phyloP scores from a whole-genome alignment of 2,329 filamentous ascomycete genomes.

The Penicillium capsulatum region DNA sequence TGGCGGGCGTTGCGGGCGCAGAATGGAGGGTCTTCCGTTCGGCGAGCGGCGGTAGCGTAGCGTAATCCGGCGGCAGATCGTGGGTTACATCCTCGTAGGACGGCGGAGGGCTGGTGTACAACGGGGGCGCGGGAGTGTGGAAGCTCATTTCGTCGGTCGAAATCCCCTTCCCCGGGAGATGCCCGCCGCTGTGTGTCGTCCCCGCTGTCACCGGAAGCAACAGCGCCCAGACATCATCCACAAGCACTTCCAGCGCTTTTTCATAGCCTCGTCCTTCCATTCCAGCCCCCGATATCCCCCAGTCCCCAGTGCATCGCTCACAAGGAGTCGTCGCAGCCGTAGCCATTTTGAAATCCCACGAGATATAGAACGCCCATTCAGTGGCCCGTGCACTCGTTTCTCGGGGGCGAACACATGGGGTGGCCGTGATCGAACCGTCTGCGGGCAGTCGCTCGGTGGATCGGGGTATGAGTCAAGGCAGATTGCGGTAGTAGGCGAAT shows the following conservation, averaged over 20 bases:
- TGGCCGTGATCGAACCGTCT: slow-evolving; percentile 2
- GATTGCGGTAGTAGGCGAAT: background rate
- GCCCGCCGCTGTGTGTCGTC: background rate
- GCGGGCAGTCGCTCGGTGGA: background rate
- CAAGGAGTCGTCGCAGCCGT: slow-evolving; percentile 5
- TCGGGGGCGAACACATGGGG: slow-evolving; percentile 17
- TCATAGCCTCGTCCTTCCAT: background rate
- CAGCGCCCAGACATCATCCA: slow-evolving; percentile 13
- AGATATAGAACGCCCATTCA: slow-evolving; percentile 7
- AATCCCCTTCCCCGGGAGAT: background rate
- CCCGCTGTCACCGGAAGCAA: background rate
- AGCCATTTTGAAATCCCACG: slow-evolving; percentile 17
- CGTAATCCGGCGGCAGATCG: slow-evolving; percentile 36
- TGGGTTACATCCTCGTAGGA: slow-evolving; percentile 31
- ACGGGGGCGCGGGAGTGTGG: slow-evolving; percentile 11
- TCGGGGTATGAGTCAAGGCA: slow-evolving; percentile 4
- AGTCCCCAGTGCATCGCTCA: slow-evolving; percentile 2
- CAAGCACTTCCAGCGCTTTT: slow-evolving; percentile 4
- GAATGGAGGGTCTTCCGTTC: slow-evolving; percentile 16
- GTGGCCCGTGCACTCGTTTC: slow-evolving; percentile 11
- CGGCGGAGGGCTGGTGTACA: slow-evolving; percentile 27
- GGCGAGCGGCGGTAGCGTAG: slow-evolving; percentile 26
- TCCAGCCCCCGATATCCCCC: background rate
- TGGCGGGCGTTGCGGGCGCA: slow-evolving; percentile 6
- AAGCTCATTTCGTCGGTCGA: slow-evolving; percentile 10